Evolutionary conservation across 192 early-diverging fungal genomes (phyloP), one percentile per base, ranked within the genome.

Genomic region (Coemansia sp.): DNA sequence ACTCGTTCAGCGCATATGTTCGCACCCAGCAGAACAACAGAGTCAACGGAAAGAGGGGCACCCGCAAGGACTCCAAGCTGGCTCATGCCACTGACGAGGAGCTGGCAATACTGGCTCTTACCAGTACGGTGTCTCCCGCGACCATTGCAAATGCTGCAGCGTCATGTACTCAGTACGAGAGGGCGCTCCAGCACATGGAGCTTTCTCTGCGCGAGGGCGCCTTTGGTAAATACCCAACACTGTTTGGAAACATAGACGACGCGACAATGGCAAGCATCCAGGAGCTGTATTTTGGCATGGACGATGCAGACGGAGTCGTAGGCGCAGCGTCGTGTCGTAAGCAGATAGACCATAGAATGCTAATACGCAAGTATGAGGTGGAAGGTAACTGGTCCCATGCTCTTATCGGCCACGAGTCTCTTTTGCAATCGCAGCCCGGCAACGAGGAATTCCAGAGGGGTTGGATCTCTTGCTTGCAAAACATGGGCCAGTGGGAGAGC

Each of bases 401-500:
- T 21, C 66, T 77, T 15, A 78, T 82, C n/a, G 80, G 80, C 7
- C 75, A 78, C 61, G 80, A 82, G 67, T 67, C 80, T 12, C 65
- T 74, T 46, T 59, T 82, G 30, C 61, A 71, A 12, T 61, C 64
- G 16, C 64, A 74, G 39, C 75, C 80, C 0, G 64, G 69, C 2
- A 74, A 55, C 58, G 63, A 67, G 35, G 63, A 66, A 35, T 67
- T 43, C 46, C 75, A 75, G 43, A 65, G 42, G 31, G 72, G 75
- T 39, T 82, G 80, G 80, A 67, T 78, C 29, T 45, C 61, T 33
- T 78, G 80, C 45, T 33, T 82, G 66, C 80, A 77, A 56, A 74
- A 67, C 62, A 82, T 82, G 80, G 80, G 80, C 5, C 74, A 82
- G 58, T 78, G 74, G 75, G 80, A 78, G 48, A 72, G 75, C 49